Percentiles rank a stretch among this genome's conserved stretches.
These are phyloP conservation scores for Rhizopogon vinicolor DNA, from an alignment of 768 basidiomycete species.

Conservation along the genomic window DNA sequence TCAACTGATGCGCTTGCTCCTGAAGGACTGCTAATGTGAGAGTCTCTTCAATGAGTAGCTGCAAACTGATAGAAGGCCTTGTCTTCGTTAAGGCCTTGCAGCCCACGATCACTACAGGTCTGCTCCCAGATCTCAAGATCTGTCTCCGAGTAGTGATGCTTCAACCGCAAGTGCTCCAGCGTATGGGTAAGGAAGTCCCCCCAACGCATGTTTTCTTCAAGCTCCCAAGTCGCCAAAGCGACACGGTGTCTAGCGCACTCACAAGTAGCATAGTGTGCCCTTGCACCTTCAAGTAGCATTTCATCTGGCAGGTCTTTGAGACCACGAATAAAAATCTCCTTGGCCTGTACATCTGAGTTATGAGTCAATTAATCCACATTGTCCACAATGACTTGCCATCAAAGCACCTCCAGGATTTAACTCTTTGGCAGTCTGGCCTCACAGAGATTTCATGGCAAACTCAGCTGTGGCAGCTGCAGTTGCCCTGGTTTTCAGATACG, in stretches of 20 bases:
- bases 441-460: neutral
- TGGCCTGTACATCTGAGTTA: neutral
- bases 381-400: neutral
- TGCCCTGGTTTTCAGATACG: neutral
- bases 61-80: neutral
- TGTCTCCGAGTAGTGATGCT: neutral
- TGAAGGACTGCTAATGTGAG: neutral
- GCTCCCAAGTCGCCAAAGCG: neutral
- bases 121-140: neutral
- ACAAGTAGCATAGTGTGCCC: neutral
- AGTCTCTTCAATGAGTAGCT: neutral
- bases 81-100: neutral
- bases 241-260: neutral
- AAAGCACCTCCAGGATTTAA: neutral
- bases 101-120: neutral
- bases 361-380: too few relatives aligned
- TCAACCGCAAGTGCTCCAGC: neutral
- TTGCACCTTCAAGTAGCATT: neutral
- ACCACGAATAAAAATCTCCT: neutral
- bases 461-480: neutral
- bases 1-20: neutral
- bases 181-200: neutral
- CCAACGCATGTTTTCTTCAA: neutral
- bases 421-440: neutral
- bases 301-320: neutral